Evolutionary conservation across 345 rosid species (phyloP).

Genomic region (Clarkia xantiana): DNA sequence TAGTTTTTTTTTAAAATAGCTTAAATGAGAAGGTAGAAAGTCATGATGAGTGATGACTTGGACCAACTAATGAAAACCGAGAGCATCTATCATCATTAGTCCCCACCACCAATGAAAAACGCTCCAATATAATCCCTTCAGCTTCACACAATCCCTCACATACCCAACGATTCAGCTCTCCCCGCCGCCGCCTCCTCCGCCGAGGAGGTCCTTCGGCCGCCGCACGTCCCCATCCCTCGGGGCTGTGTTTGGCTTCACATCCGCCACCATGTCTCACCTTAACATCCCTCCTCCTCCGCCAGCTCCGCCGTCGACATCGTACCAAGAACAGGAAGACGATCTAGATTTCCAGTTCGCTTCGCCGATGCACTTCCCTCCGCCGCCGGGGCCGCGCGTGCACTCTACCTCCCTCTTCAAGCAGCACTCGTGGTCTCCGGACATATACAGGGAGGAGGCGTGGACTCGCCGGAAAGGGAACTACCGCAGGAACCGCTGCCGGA

Average conservation of each 20-base stretch:
- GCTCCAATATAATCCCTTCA: too few species aligned
- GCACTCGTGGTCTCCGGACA: constrained; percentile 84
- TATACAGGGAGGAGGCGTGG: constrained; percentile 79
- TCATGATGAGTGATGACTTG: too few species aligned
- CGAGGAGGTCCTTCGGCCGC: constrained; percentile 24
- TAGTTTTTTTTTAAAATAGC: too few species aligned
- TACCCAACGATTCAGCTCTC: too few species aligned
- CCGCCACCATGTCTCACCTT: constrained; percentile 6
- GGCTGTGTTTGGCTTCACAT: constrained; percentile 14
- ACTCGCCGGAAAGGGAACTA: constrained; percentile 42
- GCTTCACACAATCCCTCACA: too few species aligned
- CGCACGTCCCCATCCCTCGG: constrained; percentile 8
- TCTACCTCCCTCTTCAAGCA: constrained; percentile 46
- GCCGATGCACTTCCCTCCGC: neutral
- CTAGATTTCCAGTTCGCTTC: neutral
- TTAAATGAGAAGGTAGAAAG: too few species aligned
- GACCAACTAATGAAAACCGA: constrained; percentile 16
- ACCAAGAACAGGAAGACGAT: neutral
- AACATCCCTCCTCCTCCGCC: constrained; percentile 3
- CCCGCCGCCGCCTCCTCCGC: constrained; percentile 7
- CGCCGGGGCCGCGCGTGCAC: constrained; percentile 1
- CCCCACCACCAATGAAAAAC: too few species aligned
- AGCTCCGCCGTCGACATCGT: neutral
- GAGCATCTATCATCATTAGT: constrained; percentile 8
- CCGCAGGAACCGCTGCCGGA: constrained; percentile 24